Conservation (phyloP, 78 protist genomes). For the Dictyostelium intermedium region DNA sequence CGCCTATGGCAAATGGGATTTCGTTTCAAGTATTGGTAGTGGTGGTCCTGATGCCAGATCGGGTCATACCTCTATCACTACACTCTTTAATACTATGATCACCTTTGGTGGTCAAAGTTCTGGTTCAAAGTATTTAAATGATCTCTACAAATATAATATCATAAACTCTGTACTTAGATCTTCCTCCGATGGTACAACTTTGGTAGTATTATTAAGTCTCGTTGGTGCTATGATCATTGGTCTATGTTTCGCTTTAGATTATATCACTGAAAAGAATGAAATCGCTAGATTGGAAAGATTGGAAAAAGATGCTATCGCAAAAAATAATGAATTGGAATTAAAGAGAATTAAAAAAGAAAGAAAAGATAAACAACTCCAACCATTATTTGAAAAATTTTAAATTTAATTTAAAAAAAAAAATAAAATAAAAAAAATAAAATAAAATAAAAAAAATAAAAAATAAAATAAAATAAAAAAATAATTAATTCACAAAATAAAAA, state of each 20-base stretch:
- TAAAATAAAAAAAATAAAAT: background rate
- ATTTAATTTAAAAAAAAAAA: background rate
- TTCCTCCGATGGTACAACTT: slow-evolving; percentile 28
- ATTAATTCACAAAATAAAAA: no score
- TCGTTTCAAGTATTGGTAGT: background rate
- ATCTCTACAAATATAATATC: slow-evolving; percentile 23
- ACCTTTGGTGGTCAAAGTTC: slow-evolving; percentile 69
- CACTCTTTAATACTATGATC: slow-evolving; percentile 56
- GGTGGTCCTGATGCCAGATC: slow-evolving; percentile 33
- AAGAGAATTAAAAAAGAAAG: background rate
- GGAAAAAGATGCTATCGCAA: slow-evolving; percentile 40
- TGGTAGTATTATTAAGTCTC: slow-evolving; percentile 39
- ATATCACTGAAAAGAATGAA: slow-evolving; percentile 49
- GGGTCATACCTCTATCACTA: slow-evolving; percentile 1
- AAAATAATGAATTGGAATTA: slow-evolving; percentile 15
- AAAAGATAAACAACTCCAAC: background rate
- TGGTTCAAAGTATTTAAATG: background rate
- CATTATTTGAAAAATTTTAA: slow-evolving; percentile 15
- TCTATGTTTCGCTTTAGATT: slow-evolving; percentile 62
- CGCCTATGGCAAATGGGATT: background rate
- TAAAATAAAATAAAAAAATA: no score
- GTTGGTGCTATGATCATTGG: slow-evolving; percentile 59
- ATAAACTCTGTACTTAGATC: slow-evolving; percentile 57
- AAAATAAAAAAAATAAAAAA: background rate
- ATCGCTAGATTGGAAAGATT: slow-evolving; percentile 3